These are phyloP conservation scores for Taphrina deformans DNA, from an alignment of 1,139 yeast genomes.

Conservation along the genomic window DNA sequence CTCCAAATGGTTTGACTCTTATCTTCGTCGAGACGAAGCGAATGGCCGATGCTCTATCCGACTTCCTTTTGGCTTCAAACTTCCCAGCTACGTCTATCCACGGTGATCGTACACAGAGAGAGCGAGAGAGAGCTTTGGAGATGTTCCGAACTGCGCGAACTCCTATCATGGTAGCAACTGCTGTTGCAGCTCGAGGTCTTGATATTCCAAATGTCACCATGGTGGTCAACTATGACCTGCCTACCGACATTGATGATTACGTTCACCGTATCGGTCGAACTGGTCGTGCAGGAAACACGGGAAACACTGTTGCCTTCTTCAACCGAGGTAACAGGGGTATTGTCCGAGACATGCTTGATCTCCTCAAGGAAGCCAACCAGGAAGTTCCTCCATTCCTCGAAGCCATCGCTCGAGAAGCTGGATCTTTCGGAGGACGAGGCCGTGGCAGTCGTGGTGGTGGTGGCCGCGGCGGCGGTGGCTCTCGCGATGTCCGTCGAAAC, in stretches of 20 bases:
- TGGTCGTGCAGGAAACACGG: slow-evolving; percentile 99
- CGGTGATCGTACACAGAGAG: slow-evolving; percentile 97
- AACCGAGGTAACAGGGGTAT: slow-evolving; percentile 92
- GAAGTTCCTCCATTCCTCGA: slow-evolving; percentile 89
- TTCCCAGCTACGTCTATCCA: slow-evolving; percentile 98
- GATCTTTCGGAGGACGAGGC: slow-evolving; percentile 60
- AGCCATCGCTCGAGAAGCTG: slow-evolving; percentile 74
- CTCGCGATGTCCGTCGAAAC: slow-evolving; percentile 53
- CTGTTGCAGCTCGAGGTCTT: slow-evolving; percentile 98
- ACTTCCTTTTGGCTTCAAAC: slow-evolving; percentile 81
- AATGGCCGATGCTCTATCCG: slow-evolving; percentile 95
- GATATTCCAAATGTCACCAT: slow-evolving; percentile 99
- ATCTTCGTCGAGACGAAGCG: slow-evolving; percentile 97
- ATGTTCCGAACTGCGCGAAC: slow-evolving; percentile 82
- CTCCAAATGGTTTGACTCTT: slow-evolving; percentile 73
- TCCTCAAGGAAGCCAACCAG: slow-evolving; percentile 93
- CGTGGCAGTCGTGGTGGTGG: slow-evolving; percentile 53
- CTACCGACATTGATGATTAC: slow-evolving; percentile 95
- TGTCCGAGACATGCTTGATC: slow-evolving; percentile 81
- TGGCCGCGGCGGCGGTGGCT: slow-evolving; percentile 42
- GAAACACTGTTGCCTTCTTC: slow-evolving; percentile 97
- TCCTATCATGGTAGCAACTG: slow-evolving; percentile 94
- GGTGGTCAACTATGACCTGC: slow-evolving; percentile 94
- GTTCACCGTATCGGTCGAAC: slow-evolving; percentile 99
- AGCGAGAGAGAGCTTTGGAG: slow-evolving; percentile 95